phyloP scores from a whole-genome alignment of 1,284 basidiomycete species.

The Cryptococcus sp. region DNA sequence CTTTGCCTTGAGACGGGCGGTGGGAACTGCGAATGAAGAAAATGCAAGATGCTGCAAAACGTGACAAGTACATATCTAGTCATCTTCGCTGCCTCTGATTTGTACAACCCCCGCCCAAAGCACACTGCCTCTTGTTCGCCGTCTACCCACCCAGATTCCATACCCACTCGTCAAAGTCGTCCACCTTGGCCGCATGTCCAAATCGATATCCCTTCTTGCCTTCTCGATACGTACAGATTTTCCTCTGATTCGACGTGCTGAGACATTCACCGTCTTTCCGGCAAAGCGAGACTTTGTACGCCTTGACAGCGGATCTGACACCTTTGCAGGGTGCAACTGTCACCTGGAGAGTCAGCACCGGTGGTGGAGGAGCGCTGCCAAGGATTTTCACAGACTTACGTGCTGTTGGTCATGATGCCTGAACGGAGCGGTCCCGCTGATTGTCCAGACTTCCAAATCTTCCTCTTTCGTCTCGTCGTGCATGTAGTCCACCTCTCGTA shows the following conservation, averaged over 20 bases:
- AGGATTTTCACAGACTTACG: no score
- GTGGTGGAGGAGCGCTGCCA: neutral
- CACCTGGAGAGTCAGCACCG: conserved; percentile 10
- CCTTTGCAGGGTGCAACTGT: conserved; percentile 22
- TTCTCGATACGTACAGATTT: conserved; percentile 32
- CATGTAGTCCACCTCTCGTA: conserved; percentile 1
- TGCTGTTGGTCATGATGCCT: conserved; percentile 12
- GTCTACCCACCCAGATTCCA: conserved; percentile 18
- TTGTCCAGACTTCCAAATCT: conserved; percentile 12
- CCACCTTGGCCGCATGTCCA: conserved; percentile 22
- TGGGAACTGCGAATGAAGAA: no score
- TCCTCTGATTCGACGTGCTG: conserved; percentile 21
- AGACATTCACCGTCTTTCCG: conserved; percentile 22
- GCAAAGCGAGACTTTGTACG: conserved; percentile 33
- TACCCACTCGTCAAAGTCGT: conserved; percentile 40
- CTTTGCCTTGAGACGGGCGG: no score
- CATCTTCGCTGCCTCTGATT: no score
- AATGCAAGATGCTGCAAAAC: no score
- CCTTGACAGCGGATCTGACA: conserved; percentile 23
- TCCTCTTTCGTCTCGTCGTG: conserved; percentile 14
- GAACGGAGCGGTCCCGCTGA: conserved; percentile 18
- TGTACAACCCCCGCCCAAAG: no score
- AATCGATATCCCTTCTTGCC: conserved; percentile 27
- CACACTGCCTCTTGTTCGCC: no score
- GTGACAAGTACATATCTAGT: no score